These are phyloP conservation scores for Trichocomaceae sp. DNA, from an alignment of 2,329 filamentous ascomycete species.

Conservation along the genomic window DNA sequence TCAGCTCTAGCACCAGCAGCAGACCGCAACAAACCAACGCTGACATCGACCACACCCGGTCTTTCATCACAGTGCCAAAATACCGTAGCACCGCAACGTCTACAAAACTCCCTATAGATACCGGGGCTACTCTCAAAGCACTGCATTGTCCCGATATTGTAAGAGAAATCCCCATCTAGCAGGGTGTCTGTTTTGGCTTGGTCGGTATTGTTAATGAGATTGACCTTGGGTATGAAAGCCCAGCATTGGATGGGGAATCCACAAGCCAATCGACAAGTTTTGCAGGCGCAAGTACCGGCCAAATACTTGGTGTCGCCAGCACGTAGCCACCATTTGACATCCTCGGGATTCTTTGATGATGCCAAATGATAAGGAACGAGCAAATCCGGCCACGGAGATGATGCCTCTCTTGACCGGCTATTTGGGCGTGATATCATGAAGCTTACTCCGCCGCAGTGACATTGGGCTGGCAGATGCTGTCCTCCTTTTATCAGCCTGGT, in stretches of 20 bases:
- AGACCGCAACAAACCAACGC: slow-evolving; percentile 51
- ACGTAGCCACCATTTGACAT: slow-evolving; percentile 57
- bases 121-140: slow-evolving; percentile 49
- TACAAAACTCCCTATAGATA: slow-evolving; percentile 57
- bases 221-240: slow-evolving; percentile 57
- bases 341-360: slow-evolving; percentile 39
- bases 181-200: slow-evolving; percentile 24
- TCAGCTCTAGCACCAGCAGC: slow-evolving; percentile 50
- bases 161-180: slow-evolving; percentile 12
- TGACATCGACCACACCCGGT: slow-evolving; percentile 56
- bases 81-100: slow-evolving; percentile 55
- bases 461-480: slow-evolving; percentile 39
- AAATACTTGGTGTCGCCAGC: slow-evolving; percentile 46
- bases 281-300: slow-evolving; percentile 56
- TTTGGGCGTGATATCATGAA: slow-evolving; percentile 55
- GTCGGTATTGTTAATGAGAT: slow-evolving; percentile 42
- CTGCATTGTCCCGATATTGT: slow-evolving; percentile 40
- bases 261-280: slow-evolving; percentile 53
- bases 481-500: slow-evolving; percentile 7
- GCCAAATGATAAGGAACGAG: slow-evolving; percentile 43
- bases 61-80: slow-evolving; percentile 55
- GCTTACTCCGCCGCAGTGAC: slow-evolving; percentile 50
- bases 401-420: slow-evolving; percentile 36
- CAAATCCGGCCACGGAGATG: slow-evolving; percentile 50
- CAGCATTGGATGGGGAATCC: slow-evolving; percentile 61